Evolutionary conservation across 1,284 basidiomycete species (phyloP), one percentile per base, ranked within the genome.

Genomic region (Trichosporon ovoides): DNA sequence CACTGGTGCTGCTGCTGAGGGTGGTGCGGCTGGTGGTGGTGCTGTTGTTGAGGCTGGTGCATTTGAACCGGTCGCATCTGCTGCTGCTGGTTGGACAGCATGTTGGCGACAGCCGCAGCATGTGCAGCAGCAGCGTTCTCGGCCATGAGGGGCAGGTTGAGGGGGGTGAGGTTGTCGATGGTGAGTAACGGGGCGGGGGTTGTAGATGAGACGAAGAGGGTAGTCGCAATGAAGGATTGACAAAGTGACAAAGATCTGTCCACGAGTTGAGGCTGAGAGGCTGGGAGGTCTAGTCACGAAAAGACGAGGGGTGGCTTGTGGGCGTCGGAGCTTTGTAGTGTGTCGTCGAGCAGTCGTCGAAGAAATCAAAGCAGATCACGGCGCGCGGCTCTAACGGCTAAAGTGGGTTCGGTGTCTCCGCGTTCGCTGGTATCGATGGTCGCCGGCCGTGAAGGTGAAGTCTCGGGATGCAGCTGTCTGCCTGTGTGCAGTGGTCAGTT

Each of bases 81-180:
- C 7, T 38, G 37, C 37, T 38, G 43, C 43, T 48, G 43, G 28
- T 31, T 48, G 7, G 22, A n/a, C 16, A 48, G 43, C 43, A 48
- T 48, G 43, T 48, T 48, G 43, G 43, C 43, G 13, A 38, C 37
- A 6, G 36, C 51, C 10, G 51, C 51, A n/a, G 51, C 35, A 38
- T 36, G 16, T 35, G 51, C n/a, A n/a, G n/a, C 50, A 3, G 51
- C 51, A 24, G 51, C 51, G 51, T 22, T 38, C 22, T 37, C 51
- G 20, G 51, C 35, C 51, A 28, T 38, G 35, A 52, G 51, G 28
- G 43, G 43, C 43, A 48, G 43, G 43, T 19, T 28, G 43, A 48
- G 43, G 43, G 43, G 43, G 24, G 24, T 28, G 43, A 48, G n/a
- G n/a, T n/a, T 48, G 43, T 48, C 43, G 43, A 48, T 48, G 43